Conservation (phyloP, 2,329 filamentous ascomycete genomes). For the Boeremia lycopersici region DNA sequence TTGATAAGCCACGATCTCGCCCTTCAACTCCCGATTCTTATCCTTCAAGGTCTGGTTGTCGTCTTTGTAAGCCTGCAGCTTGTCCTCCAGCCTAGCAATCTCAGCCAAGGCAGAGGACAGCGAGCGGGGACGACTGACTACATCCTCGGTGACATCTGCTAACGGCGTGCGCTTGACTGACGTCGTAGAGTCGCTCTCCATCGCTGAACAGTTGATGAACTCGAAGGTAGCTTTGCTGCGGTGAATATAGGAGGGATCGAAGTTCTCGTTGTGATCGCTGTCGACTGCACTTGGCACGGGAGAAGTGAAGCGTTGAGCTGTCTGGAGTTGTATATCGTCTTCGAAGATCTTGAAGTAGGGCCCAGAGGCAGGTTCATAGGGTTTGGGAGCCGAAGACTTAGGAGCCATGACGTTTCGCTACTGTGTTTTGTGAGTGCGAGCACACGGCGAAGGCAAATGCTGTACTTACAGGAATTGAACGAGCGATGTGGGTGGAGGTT, state of each 20-base stretch:
- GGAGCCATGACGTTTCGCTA: neutral
- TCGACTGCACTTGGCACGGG: neutral
- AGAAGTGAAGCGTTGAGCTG: neutral
- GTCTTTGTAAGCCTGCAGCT: neutral
- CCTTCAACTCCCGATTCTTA: constrained; percentile 1
- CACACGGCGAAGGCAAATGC: neutral
- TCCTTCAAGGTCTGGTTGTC: constrained; percentile 1
- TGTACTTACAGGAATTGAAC: neutral
- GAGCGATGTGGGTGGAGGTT: neutral
- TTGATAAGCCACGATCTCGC: constrained; percentile 8
- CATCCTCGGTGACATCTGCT: neutral
- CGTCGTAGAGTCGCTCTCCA: neutral
- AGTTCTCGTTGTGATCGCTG: constrained; percentile 2
- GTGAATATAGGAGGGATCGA: neutral
- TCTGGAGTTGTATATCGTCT: neutral
- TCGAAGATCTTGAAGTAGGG: constrained; percentile 3
- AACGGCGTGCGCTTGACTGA: neutral
- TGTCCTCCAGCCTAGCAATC: constrained; percentile 1
- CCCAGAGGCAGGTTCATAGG: neutral
- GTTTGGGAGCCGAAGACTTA: neutral
- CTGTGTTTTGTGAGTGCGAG: neutral
- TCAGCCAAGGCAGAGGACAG: constrained; percentile 1
- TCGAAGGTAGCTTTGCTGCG: neutral
- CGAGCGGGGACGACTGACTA: neutral
- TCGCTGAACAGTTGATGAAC: neutral